These are phyloP conservation scores for Darksidea phi DNA, from an alignment of 495 filamentous ascomycete genomes.

Conservation along the genomic window DNA sequence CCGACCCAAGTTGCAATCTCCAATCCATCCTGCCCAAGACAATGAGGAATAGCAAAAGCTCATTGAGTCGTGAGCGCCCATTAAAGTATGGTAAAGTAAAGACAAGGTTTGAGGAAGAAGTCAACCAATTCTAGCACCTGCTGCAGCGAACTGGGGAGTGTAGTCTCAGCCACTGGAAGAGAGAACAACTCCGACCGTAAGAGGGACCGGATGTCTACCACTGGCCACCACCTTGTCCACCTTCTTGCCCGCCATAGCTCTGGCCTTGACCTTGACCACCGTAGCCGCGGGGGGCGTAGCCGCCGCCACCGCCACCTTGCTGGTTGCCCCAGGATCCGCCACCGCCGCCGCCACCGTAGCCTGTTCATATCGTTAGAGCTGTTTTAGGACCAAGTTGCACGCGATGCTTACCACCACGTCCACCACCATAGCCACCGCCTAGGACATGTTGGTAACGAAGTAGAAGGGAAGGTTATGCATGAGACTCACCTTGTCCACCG, in stretches of 20 bases:
- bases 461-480: background rate
- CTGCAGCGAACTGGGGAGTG: background rate
- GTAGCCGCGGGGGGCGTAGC: conserved; percentile 17
- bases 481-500: conserved; percentile 11
- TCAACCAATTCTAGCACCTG: conserved; percentile 6
- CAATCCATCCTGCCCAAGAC: conserved; percentile 23
- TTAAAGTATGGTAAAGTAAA: conserved; percentile 15
- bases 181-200: background rate
- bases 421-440: background rate
- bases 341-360: conserved; percentile 21
- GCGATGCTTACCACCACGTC: conserved; percentile 4
- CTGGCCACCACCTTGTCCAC: conserved; percentile 10
- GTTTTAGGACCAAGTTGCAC: background rate
- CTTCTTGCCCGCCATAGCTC: conserved; percentile 15
- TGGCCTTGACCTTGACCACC: conserved; percentile 23
- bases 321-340: conserved; percentile 18
- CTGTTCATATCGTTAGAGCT: background rate
- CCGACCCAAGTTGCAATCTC: conserved; percentile 28
- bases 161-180: background rate
- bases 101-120: conserved; percentile 17
- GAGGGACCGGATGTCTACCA: conserved; percentile 19
- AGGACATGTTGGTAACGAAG: background rate
- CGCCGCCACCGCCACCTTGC: conserved; percentile 10
- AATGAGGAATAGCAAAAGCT: conserved; percentile 25
- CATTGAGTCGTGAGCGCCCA: conserved; percentile 16